A percentile compares a stretch with the other conserved stretches of the same genome.
Evolutionary conservation across 768 basidiomycete genomes (phyloP).

Genomic region (Leccinum fibrillosum): DNA sequence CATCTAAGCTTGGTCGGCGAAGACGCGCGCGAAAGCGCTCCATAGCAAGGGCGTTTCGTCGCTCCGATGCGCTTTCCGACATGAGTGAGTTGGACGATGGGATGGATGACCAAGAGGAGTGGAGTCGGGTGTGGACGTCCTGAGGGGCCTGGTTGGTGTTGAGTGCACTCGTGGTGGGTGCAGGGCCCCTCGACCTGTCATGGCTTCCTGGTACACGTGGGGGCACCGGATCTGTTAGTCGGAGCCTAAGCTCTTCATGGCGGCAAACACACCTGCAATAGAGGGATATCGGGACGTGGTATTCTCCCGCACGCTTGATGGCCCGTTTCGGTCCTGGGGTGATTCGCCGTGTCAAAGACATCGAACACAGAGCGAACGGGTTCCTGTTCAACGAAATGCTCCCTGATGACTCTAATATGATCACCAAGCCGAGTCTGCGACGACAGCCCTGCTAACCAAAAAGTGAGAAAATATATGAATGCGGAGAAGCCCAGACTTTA

Average conservation of each 20-base stretch:
- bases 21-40: conserved; percentile 30
- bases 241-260: not conserved
- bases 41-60: conserved; percentile 37
- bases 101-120: conserved; percentile 29
- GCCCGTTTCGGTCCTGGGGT: conserved; percentile 17
- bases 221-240: conserved; percentile 14
- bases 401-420: conserved; percentile 19
- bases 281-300: conserved; percentile 8
- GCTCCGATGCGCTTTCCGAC: conserved; percentile 43
- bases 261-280: conserved; percentile 10
- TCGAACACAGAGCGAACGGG: conserved; percentile 27
- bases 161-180: conserved; percentile 7
- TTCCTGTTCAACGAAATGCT: conserved; percentile 21
- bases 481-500: not conserved
- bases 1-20: conserved; percentile 21
- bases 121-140: conserved; percentile 17
- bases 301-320: conserved; percentile 9
- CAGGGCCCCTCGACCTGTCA: conserved; percentile 12
- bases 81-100: conserved; percentile 40
- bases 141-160: conserved; percentile 4
- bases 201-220: conserved; percentile 13
- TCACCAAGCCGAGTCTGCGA: conserved; percentile 9
- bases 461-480: not conserved
- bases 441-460: not conserved
- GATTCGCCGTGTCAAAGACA: conserved; percentile 24